Evolutionary conservation across 2,329 filamentous ascomycete species (phyloP).

Genomic region (Dothiorella sarmentorum): DNA sequence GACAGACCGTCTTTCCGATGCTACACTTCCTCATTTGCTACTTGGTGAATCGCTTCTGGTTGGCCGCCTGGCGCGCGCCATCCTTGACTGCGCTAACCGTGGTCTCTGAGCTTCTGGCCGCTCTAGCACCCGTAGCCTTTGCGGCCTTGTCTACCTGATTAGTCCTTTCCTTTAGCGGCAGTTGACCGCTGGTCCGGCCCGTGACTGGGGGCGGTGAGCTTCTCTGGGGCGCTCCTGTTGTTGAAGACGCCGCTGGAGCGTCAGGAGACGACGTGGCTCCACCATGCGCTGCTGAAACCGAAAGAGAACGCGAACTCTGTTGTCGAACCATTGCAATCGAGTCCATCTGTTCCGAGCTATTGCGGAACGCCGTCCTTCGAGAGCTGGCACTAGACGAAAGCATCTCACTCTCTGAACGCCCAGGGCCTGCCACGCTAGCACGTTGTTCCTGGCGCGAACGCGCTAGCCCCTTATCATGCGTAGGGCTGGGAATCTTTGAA

Average conservation of each 20-base stretch:
- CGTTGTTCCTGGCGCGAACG: conserved; percentile 6
- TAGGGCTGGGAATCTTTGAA: conserved; percentile 14
- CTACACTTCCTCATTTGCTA: conserved; percentile 10
- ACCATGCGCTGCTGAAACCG: conserved; percentile 6
- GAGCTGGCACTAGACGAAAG: conserved; percentile 17
- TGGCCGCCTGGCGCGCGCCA: neutral
- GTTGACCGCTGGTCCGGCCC: conserved; percentile 16
- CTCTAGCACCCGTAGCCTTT: neutral
- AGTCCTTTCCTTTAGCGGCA: conserved; percentile 9
- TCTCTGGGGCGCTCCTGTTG: neutral
- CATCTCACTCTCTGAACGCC: neutral
- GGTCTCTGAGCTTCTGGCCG: conserved; percentile 14
- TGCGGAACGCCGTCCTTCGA: conserved; percentile 7
- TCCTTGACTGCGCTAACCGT: conserved; percentile 5
- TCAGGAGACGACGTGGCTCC: conserved; percentile 15
- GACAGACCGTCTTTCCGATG: neutral
- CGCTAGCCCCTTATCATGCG: neutral
- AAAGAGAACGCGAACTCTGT: neutral
- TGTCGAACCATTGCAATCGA: neutral
- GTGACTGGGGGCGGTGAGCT: conserved; percentile 9
- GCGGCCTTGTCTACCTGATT: conserved; percentile 11
- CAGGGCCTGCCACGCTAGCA: neutral
- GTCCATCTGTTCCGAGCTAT: conserved; percentile 4
- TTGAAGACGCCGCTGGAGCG: neutral
- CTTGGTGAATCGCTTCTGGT: neutral